Evolutionary conservation across 768 basidiomycete genomes (phyloP), one percentile per base, ranked within the genome.

Genomic region (Ramaria rubella): DNA sequence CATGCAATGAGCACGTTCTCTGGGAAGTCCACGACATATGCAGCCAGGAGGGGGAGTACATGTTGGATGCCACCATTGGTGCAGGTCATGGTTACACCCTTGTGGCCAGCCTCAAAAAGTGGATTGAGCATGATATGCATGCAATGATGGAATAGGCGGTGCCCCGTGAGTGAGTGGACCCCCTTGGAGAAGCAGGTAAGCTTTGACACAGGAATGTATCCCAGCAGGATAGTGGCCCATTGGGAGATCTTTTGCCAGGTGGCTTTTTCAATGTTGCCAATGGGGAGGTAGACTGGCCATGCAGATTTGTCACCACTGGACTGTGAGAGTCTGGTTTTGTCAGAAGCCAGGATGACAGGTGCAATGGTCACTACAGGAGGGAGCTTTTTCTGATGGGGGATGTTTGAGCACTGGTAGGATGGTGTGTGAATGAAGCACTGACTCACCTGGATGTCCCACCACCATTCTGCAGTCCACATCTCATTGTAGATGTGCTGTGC

Each of bases 261-360:
- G 2, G 69, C 62, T 55, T 79, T 80, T 0, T 70, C 67, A 5
- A 80, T 64, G 55, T 75, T 77, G 0, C 75, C 76, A 27, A 77
- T 64, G 1, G 74, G 73, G 0, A 77, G 57, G 59, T 79, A 79
- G 0, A 79, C 70, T 0, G 77, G 78, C 61, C 72, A 79, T 11
- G 74, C 73, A 21, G 60, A 49, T 27, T 50, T 50, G 7, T 50
- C 49, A 50, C 49, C 62, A 8, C 34, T 15, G 19, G 30, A 50
- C 12, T 50, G 49, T 24, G 49, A 50, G 8, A 50, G 19, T n/a
- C 12, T 24, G 2, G 49, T 50, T 15, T 21, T 33, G 33, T 50
- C 49, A 6, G 19, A 23, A 24, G 49, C 2, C 27, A 50, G 27
- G 27, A 50, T 50, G 5, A 50, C 27, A 12, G 49, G 23, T 14